phyloP scores from a whole-genome alignment of 345 rosid genomes.

The Clausena lansium region DNA sequence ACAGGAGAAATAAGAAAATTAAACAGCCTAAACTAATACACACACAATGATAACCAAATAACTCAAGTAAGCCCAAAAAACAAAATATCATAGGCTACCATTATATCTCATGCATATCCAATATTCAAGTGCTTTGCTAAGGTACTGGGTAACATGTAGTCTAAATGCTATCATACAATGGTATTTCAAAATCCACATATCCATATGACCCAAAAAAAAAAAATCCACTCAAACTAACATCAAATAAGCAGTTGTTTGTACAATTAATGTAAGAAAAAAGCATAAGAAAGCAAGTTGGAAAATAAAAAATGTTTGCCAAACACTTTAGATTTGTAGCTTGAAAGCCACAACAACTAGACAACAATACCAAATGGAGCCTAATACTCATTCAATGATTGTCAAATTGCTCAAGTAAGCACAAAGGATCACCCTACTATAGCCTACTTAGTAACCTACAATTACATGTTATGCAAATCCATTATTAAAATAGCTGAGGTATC shows the following conservation, averaged over 20 bases:
- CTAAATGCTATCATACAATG: background rate
- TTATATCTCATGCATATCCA: no score
- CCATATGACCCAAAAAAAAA: background rate
- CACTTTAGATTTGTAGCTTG: no score
- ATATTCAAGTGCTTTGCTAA: background rate
- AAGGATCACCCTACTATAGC: background rate
- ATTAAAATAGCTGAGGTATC: background rate
- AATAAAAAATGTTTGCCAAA: conserved; percentile 30
- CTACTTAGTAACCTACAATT: no score
- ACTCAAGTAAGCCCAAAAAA: background rate
- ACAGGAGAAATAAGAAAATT: no score
- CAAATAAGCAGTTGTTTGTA: no score
- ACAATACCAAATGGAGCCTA: no score
- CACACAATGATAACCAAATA: background rate
- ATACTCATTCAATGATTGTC: background rate
- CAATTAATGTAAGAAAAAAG: background rate
- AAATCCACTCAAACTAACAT: no score
- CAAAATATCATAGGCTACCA: background rate
- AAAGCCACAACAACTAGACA: no score
- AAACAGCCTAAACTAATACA: background rate
- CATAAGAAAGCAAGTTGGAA: background rate
- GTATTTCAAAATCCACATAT: no score
- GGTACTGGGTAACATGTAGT: no score
- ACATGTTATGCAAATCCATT: background rate
- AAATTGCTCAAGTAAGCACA: background rate